These are phyloP conservation scores for Kwoniella mangroviensis DNA, from an alignment of 768 basidiomycete species.

Conservation along the genomic window DNA sequence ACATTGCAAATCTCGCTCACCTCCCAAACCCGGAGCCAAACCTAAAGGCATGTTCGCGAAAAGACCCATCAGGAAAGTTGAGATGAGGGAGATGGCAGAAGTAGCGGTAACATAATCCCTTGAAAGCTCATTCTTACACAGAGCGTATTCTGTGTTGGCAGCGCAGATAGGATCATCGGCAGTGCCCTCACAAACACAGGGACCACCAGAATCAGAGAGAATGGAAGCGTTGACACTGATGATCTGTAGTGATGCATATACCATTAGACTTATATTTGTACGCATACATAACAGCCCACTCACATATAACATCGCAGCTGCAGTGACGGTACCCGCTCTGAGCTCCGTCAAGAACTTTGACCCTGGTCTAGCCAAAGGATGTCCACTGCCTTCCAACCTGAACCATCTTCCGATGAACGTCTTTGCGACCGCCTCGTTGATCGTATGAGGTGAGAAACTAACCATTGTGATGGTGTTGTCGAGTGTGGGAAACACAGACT, in stretches of 20 bases:
- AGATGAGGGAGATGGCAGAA: conserved; percentile 73
- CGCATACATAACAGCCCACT: conserved; percentile 55
- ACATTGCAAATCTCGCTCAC: conserved; percentile 57
- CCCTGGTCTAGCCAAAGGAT: conserved; percentile 67
- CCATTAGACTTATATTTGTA: not conserved
- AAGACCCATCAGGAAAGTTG: conserved; percentile 80
- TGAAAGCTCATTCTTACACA: conserved; percentile 60
- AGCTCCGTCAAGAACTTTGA: conserved; percentile 64
- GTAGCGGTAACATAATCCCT: conserved; percentile 82
- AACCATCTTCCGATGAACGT: conserved; percentile 69
- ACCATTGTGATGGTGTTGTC: conserved; percentile 4
- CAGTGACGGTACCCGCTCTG: conserved; percentile 46
- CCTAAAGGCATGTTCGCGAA: conserved; percentile 85
- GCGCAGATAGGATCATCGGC: conserved; percentile 61
- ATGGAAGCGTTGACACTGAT: conserved; percentile 75
- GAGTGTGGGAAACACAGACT: not conserved
- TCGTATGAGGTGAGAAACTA: conserved; percentile 11
- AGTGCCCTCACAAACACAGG: conserved; percentile 69
- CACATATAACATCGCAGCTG: conserved; percentile 86
- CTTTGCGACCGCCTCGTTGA: conserved; percentile 58
- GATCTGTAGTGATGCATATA: conserved; percentile 17
- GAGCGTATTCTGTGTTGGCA: conserved; percentile 44
- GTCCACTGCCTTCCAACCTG: conserved; percentile 72
- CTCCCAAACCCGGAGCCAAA: conserved; percentile 81
- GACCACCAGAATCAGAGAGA: conserved; percentile 74